Evolutionary conservation across 805 yeast genomes (phyloP).

Genomic region (Metschnikowia henanensis): DNA sequence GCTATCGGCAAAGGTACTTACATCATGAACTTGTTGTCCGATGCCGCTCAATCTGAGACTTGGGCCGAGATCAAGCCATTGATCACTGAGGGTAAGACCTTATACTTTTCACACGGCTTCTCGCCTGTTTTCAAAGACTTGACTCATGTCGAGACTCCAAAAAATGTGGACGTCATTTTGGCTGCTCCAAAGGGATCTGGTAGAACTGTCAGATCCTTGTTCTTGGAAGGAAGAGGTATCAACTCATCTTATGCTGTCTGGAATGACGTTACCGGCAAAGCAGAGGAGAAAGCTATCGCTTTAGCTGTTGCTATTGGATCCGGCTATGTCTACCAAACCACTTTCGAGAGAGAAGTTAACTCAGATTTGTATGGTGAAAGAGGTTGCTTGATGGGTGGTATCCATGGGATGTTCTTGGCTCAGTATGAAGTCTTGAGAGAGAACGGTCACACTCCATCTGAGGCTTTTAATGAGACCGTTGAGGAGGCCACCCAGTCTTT

Average conservation of each 20-base stretch:
- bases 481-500: constrained; percentile 99
- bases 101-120: constrained; percentile 99
- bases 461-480: constrained; percentile 99
- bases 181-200: constrained; percentile 99
- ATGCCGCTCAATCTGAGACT: constrained; percentile 99
- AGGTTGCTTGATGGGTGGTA: constrained; percentile 99
- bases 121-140: constrained; percentile 98
- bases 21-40: constrained; percentile 97
- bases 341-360: constrained; percentile 98
- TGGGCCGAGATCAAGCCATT: constrained; percentile 87
- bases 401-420: constrained; percentile 99
- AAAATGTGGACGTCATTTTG: constrained; percentile 91
- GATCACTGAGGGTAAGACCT: constrained; percentile 95
- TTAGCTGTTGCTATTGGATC: constrained; percentile 99
- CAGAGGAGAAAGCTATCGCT: constrained; percentile 98
- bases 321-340: constrained; percentile 99
- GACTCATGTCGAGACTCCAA: constrained; percentile 95
- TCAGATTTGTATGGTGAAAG: constrained; percentile 99
- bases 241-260: constrained; percentile 99
- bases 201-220: constrained; percentile 98
- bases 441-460: constrained; percentile 99
- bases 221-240: constrained; percentile 99
- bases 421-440: constrained; percentile 99
- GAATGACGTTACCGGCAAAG: constrained; percentile 99
- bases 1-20: constrained; percentile 91